Conservation (phyloP, 176 grass and related monocot species). For the Paspalum notatum region DNA sequence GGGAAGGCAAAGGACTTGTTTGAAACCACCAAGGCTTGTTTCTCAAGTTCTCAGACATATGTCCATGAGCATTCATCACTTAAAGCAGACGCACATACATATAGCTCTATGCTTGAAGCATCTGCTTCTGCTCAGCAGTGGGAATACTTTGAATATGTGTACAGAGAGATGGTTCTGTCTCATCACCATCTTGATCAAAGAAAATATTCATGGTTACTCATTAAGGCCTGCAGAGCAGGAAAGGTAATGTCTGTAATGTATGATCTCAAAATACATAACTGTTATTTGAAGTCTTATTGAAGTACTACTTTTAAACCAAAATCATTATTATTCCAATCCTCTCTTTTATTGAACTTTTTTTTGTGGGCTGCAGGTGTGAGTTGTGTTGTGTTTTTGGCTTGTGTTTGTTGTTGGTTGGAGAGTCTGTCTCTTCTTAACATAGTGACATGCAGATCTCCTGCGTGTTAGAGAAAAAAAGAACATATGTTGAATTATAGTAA, state of each 20-base stretch:
- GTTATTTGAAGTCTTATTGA: neutral
- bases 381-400: neutral
- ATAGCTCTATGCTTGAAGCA: constrained; percentile 80
- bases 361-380: neutral
- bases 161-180: constrained; percentile 79
- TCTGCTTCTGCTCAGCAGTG: constrained; percentile 82
- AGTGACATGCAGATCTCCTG: neutral
- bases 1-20: constrained; percentile 86
- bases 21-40: constrained; percentile 58
- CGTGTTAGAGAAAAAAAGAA: neutral
- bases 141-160: constrained; percentile 98
- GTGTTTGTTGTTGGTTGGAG: neutral
- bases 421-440: neutral
- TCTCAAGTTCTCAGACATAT: constrained; percentile 29
- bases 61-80: constrained; percentile 42
- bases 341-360: neutral
- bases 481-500: neutral
- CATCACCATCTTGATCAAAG: constrained; percentile 69
- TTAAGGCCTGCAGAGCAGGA: constrained; percentile 81
- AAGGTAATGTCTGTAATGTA: constrained; percentile 60
- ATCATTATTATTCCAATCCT: neutral
- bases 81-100: constrained; percentile 70
- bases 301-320: constrained; percentile 7
- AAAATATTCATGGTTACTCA: constrained; percentile 66
- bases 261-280: neutral